phyloP scores from a whole-genome alignment of 2,329 filamentous ascomycete species.

The Elsinoe perseae region DNA sequence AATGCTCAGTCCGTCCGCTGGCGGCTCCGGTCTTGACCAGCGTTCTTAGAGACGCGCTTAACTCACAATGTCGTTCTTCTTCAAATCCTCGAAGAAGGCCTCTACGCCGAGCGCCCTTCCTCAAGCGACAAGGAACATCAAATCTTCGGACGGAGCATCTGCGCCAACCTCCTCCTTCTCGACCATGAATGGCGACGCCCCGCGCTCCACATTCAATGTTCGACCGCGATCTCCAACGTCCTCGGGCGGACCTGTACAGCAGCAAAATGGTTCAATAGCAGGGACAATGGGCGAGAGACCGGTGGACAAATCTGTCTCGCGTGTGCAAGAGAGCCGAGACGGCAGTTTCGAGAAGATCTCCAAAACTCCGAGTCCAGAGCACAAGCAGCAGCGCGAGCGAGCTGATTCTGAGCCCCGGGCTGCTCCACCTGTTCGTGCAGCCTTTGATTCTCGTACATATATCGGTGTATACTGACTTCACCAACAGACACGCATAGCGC shows the following conservation, averaged over 20 bases:
- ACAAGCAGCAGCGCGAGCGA: conserved; percentile 50
- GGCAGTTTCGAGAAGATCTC: conserved; percentile 17
- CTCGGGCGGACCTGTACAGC: conserved; percentile 12
- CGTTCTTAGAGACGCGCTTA: conserved; percentile 15
- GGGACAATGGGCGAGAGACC: neutral
- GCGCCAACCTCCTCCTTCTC: conserved; percentile 33
- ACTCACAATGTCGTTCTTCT: conserved; percentile 44
- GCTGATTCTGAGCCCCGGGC: conserved; percentile 50
- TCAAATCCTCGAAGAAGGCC: conserved; percentile 40
- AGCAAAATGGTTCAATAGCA: conserved; percentile 10
- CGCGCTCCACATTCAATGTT: conserved; percentile 13
- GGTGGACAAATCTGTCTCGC: conserved; percentile 14
- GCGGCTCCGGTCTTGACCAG: conserved; percentile 11
- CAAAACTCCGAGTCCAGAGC: conserved; percentile 53
- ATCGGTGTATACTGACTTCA: conserved; percentile 15
- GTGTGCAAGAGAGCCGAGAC: conserved; percentile 14
- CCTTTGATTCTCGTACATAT: neutral
- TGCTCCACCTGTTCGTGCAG: conserved; percentile 37
- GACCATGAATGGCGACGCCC: conserved; percentile 39
- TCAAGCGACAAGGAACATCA: conserved; percentile 48
- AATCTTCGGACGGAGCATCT: conserved; percentile 46
- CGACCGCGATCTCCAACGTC: conserved; percentile 12
- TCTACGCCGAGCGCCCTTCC: conserved; percentile 38
- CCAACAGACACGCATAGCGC: neutral
- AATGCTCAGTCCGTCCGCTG: conserved; percentile 11